These are phyloP conservation scores for Tympanopsis confertula DNA, from an alignment of 2,329 filamentous ascomycete species.

Conservation along the genomic window DNA sequence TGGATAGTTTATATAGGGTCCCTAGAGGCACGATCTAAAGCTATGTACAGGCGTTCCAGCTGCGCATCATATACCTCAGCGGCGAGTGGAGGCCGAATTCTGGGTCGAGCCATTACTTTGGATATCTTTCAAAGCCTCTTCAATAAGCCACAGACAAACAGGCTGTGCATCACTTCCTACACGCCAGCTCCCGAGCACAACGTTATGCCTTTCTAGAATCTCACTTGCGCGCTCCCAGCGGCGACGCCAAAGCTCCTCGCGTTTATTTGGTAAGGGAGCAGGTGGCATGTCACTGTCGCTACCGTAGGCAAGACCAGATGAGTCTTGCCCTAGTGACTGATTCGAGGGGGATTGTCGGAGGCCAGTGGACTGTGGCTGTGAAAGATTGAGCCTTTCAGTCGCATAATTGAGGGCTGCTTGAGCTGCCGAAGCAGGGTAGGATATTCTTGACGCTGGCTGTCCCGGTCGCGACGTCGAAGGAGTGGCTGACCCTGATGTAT, in stretches of 20 bases:
- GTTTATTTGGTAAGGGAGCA: constrained; percentile 39
- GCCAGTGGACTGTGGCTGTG: background rate
- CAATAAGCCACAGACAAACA: constrained; percentile 55
- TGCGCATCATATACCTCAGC: too few relatives aligned
- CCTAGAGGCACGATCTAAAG: too few relatives aligned
- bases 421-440: background rate
- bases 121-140: constrained; percentile 35
- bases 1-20: too few relatives aligned
- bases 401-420: background rate
- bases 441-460: background rate
- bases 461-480: background rate
- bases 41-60: too few relatives aligned
- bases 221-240: constrained; percentile 52
- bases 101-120: too few relatives aligned
- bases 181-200: constrained; percentile 63
- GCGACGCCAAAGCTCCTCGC: constrained; percentile 61
- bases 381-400: background rate
- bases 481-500: background rate
- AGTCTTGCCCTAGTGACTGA: constrained; percentile 10
- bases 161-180: constrained; percentile 57
- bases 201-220: constrained; percentile 48
- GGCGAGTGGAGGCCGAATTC: too few relatives aligned
- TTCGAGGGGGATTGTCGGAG: too few relatives aligned
- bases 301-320: constrained; percentile 8
- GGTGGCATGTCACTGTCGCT: constrained; percentile 8